Percentiles rank a stretch among this genome's conserved stretches.
These are phyloP conservation scores for Voacanga thouarsii DNA, from an alignment of 257 asterid genomes.

Conservation along the genomic window DNA sequence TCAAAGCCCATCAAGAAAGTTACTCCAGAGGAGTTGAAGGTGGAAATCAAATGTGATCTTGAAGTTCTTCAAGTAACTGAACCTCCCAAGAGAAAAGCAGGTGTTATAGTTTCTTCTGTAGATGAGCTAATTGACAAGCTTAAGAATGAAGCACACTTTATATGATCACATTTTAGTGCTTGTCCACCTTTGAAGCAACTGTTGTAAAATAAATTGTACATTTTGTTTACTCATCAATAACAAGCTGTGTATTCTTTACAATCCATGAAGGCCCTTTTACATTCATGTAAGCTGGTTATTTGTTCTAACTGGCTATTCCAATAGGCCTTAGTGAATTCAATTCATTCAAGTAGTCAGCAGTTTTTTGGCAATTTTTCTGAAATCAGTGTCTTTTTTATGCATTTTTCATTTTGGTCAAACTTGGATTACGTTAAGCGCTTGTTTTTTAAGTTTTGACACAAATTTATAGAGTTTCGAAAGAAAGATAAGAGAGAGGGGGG, in stretches of 20 bases:
- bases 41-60: conserved; percentile 63
- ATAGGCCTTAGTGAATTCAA: neutral
- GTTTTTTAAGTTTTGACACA: no score
- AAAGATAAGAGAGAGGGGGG: no score
- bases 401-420: no score
- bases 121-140: conserved; percentile 84
- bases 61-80: conserved; percentile 77
- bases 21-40: conserved; percentile 67
- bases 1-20: conserved; percentile 74
- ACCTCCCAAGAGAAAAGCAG: conserved; percentile 91
- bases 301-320: neutral
- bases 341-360: neutral
- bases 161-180: conserved; percentile 20
- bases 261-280: neutral
- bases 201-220: neutral
- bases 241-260: neutral
- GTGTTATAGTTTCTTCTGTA: conserved; percentile 77
- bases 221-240: neutral
- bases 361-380: neutral
- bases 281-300: neutral
- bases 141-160: conserved; percentile 72
- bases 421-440: no score
- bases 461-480: no score
- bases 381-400: no score
- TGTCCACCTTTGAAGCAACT: neutral